Percentiles rank a stretch among this genome's conserved stretches.
Evolutionary conservation across 192 early-diverging fungal species (phyloP).

Genomic region (Podila horticola): DNA sequence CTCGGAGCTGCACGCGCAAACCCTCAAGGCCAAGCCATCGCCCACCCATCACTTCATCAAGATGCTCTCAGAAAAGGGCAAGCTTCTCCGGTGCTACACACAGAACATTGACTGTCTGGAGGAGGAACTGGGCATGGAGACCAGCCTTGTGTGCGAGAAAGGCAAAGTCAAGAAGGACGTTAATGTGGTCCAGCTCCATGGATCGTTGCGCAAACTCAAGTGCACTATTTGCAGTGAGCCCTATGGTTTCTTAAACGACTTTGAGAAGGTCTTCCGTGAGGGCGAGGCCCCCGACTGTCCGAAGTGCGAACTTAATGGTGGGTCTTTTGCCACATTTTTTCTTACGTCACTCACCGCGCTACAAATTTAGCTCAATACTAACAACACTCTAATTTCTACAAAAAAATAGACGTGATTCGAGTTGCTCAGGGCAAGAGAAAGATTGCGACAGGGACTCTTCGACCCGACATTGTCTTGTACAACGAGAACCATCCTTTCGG

Average conservation of each 20-base stretch:
- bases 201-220: constrained; percentile 84
- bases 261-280: constrained; percentile 69
- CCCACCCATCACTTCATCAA: constrained; percentile 90
- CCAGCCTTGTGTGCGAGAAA: constrained; percentile 51
- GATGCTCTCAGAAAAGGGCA: constrained; percentile 73
- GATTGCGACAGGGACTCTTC: constrained; percentile 77
- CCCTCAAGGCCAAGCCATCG: constrained; percentile 79
- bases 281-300: constrained; percentile 81
- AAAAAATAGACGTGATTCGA: constrained; percentile 55
- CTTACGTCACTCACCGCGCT: background rate
- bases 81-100: constrained; percentile 92
- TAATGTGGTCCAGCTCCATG: constrained; percentile 92
- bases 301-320: constrained; percentile 56
- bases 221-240: constrained; percentile 86
- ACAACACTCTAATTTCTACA: too few relatives aligned
- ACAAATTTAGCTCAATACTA: background rate
- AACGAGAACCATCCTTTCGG: constrained; percentile 89
- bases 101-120: constrained; percentile 98
- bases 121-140: constrained; percentile 73
- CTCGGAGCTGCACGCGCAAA: constrained; percentile 82
- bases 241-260: constrained; percentile 70
- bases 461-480: constrained; percentile 96
- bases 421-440: constrained; percentile 80
- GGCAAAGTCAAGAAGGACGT: constrained; percentile 62
- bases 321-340: background rate